These are phyloP conservation scores for Inonotus obliquus DNA, from an alignment of 1,284 basidiomycete species.

Conservation along the genomic window DNA sequence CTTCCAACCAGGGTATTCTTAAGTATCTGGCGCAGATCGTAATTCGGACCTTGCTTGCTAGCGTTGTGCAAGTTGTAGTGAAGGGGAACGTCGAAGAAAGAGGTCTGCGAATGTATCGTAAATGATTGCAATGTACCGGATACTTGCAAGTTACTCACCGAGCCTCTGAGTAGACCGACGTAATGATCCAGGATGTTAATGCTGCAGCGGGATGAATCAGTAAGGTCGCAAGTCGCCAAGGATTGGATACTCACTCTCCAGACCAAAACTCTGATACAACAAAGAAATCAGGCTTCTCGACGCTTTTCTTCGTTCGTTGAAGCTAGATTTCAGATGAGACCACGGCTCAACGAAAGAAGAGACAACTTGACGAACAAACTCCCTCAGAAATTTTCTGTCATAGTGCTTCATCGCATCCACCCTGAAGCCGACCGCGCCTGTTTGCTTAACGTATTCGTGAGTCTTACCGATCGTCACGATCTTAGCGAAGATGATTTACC, in stretches of 20 bases:
- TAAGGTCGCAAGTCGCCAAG: too few species aligned
- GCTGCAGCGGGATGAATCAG: too few species aligned
- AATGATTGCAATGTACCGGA: background rate
- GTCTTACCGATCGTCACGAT: background rate
- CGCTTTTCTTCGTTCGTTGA: slow-evolving; percentile 39
- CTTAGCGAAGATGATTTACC: slow-evolving; percentile 32
- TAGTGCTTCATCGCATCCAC: slow-evolving; percentile 89
- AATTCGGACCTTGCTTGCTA: slow-evolving; percentile 51
- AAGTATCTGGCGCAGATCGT: slow-evolving; percentile 63
- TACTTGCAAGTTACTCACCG: slow-evolving; percentile 35
- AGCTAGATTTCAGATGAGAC: slow-evolving; percentile 37
- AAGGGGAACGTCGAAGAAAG: slow-evolving; percentile 78
- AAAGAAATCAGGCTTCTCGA: slow-evolving; percentile 50
- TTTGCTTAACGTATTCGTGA: slow-evolving; percentile 48
- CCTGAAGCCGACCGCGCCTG: slow-evolving; percentile 77
- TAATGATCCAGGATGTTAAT: slow-evolving; percentile 28
- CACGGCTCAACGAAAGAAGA: background rate
- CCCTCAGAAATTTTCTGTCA: slow-evolving; percentile 57
- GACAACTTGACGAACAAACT: slow-evolving; percentile 49
- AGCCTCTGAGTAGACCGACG: slow-evolving; percentile 55
- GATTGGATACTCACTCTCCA: slow-evolving; percentile 31
- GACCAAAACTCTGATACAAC: slow-evolving; percentile 77
- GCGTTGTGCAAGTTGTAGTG: slow-evolving; percentile 69
- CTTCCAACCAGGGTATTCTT: slow-evolving; percentile 50
- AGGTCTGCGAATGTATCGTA: slow-evolving; percentile 39